Percentiles rank a stretch among this genome's conserved stretches.
These are phyloP conservation scores for Claviceps citrina DNA, from an alignment of 2,329 filamentous ascomycete species.

Conservation along the genomic window DNA sequence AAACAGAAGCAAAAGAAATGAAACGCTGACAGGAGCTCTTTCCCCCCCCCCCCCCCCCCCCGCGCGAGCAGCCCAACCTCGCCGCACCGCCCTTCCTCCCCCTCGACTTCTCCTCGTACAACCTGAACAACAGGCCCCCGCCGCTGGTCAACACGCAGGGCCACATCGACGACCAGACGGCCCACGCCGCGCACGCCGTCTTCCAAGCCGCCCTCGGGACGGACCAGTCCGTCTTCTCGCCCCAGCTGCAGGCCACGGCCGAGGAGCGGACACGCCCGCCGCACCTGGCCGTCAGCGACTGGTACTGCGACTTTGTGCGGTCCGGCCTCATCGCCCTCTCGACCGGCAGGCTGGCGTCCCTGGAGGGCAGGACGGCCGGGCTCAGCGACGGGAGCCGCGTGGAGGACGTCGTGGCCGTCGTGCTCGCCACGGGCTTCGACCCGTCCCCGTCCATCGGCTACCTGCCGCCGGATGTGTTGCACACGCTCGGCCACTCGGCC, in stretches of 20 bases:
- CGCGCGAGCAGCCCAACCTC: slow-evolving; percentile 24
- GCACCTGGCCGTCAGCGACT: slow-evolving; percentile 54
- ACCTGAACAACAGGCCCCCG: slow-evolving; percentile 44
- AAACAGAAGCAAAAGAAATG: no score
- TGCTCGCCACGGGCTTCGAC: slow-evolving; percentile 64
- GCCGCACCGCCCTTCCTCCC: slow-evolving; percentile 51
- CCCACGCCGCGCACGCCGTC: slow-evolving; percentile 36
- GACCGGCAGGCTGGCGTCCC: slow-evolving; percentile 27
- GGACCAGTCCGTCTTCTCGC: slow-evolving; percentile 37
- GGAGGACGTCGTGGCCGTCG: slow-evolving; percentile 45
- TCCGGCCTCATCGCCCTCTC: slow-evolving; percentile 41
- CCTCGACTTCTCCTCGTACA: slow-evolving; percentile 57
- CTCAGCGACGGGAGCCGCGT: slow-evolving; percentile 22
- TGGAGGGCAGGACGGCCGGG: slow-evolving; percentile 22
- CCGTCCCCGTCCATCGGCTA: slow-evolving; percentile 49
- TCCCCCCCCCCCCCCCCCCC: no score
- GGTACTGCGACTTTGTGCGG: slow-evolving; percentile 60
- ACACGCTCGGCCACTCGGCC: slow-evolving; percentile 41
- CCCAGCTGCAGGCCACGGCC: slow-evolving; percentile 22
- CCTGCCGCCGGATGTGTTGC: slow-evolving; percentile 40
- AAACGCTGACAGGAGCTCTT: no score
- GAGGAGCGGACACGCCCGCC: slow-evolving; percentile 35
- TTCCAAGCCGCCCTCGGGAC: slow-evolving; percentile 33
- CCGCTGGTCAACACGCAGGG: slow-evolving; percentile 49
- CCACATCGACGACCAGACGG: slow-evolving; percentile 43